Conservation (phyloP, 2,329 filamentous ascomycete species). For the Penicillium sp. region DNA sequence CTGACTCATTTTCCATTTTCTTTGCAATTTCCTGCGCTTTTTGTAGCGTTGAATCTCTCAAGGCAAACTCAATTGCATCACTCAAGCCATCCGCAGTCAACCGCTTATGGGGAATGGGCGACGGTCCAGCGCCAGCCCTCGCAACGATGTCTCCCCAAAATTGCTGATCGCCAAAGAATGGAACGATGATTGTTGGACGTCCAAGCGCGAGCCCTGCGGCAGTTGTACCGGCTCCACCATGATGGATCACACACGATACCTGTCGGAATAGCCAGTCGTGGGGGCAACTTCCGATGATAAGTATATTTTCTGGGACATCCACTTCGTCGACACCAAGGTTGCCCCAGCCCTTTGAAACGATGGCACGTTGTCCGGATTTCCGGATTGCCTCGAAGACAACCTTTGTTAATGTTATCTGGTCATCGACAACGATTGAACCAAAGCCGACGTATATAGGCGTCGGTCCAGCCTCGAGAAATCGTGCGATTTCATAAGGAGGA, state of each 20-base stretch:
- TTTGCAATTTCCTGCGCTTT: slow-evolving; percentile 65
- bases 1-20: slow-evolving; percentile 70
- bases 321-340: slow-evolving; percentile 76
- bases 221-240: slow-evolving; percentile 86
- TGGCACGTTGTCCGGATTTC: slow-evolving; percentile 71
- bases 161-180: slow-evolving; percentile 85
- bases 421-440: slow-evolving; percentile 80
- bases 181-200: slow-evolving; percentile 80
- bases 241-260: slow-evolving; percentile 83
- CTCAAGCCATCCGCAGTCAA: slow-evolving; percentile 71
- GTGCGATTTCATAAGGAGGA: slow-evolving; percentile 68
- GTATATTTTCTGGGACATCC: slow-evolving; percentile 74
- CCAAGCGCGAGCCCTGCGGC: slow-evolving; percentile 83
- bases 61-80: slow-evolving; percentile 65
- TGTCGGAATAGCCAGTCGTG: slow-evolving; percentile 89
- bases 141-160: slow-evolving; percentile 83
- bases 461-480: slow-evolving; percentile 71
- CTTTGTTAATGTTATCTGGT: slow-evolving; percentile 72
- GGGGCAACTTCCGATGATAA: slow-evolving; percentile 83
- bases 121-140: slow-evolving; percentile 72
- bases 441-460: slow-evolving; percentile 84
- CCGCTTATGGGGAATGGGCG: slow-evolving; percentile 71
- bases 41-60: slow-evolving; percentile 64
- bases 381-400: slow-evolving; percentile 75
- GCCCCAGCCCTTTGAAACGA: slow-evolving; percentile 89